Evolutionary conservation across 495 filamentous ascomycete species (phyloP).

Genomic region (Neurospora sp.): DNA sequence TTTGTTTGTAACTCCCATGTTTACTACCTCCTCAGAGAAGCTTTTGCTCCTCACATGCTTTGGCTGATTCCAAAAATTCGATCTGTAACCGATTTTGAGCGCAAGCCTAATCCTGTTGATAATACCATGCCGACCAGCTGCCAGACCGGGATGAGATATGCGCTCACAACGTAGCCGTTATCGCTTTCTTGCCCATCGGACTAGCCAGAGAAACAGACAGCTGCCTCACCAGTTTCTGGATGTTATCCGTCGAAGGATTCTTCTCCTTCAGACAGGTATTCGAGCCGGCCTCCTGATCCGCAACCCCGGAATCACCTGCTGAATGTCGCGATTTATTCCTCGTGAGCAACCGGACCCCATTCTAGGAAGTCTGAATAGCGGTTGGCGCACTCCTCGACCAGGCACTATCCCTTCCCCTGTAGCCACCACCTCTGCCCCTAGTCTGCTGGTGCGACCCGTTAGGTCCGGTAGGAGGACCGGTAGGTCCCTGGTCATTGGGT

Average conservation of each 20-base stretch:
- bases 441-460: constrained; percentile 3
- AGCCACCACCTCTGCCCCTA: constrained; percentile 19
- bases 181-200: background rate
- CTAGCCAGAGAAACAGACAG: background rate
- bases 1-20: background rate
- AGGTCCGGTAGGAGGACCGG: constrained; percentile 3
- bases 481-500: constrained; percentile 12
- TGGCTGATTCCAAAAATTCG: background rate
- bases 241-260: background rate
- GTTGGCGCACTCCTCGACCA: constrained; percentile 19
- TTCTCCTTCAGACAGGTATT: background rate
- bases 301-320: background rate
- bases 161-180: background rate
- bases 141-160: background rate
- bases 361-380: constrained; percentile 17
- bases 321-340: background rate
- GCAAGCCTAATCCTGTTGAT: background rate
- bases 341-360: background rate
- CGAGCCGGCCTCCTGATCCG: background rate
- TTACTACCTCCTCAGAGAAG: background rate
- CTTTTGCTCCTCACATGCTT: background rate
- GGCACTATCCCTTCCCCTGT: constrained; percentile 17
- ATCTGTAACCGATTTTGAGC: background rate
- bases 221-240: background rate
- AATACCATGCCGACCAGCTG: background rate